Evolutionary conservation across 2,329 filamentous ascomycete species (phyloP), one percentile per base, ranked within the genome.

Genomic region (Paracorniculantispora psalliotae): DNA sequence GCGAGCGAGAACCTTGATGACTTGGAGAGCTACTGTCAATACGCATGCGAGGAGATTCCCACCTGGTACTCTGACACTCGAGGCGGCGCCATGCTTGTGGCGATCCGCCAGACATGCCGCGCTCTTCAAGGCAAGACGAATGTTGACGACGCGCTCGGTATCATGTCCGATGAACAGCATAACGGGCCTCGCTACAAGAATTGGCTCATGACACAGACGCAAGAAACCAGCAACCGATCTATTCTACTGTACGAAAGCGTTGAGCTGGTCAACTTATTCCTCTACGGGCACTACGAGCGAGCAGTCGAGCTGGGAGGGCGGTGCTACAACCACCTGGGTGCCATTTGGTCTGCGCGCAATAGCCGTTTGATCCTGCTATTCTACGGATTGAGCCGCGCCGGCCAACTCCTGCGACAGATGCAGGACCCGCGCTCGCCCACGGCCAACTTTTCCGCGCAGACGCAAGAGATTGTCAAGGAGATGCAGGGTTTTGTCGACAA

Each of bases 41-140:
- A 87, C 61, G 82, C 85, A n/a, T 88, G 86, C 61, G 83, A 91
- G 61, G 89, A 92, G 63, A 83, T 90, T 60, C 83, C 84, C 1
- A 84, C 87, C 52, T 92, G 89, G 89, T 77, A 85, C 49, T 76
- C 80, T 47, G 89, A 92, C 65, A 81, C 87, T 1, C 80, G 88
- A 60, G 90, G 90, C 17, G 90, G 90, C 2, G 84, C 85, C 0
- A 76, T 91, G 54, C 75, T 92, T 7, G 82, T 89, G 61, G 80
- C 82, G 2, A 78, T 87, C 3, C 77, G 87, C 52, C 89, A 92
- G 68, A 79, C 83, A 25, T 82, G 81, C 53, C 82, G 88, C 51
- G 87, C 90, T 23, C 73, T 92, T 21, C 88, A 91, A 68, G 90
- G 90, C 57, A 92, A 91, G 70, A 92, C 90, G 0, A 72, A 72